phyloP scores from a whole-genome alignment of 2,329 filamentous ascomycete species.

The Saccharata proteae region DNA sequence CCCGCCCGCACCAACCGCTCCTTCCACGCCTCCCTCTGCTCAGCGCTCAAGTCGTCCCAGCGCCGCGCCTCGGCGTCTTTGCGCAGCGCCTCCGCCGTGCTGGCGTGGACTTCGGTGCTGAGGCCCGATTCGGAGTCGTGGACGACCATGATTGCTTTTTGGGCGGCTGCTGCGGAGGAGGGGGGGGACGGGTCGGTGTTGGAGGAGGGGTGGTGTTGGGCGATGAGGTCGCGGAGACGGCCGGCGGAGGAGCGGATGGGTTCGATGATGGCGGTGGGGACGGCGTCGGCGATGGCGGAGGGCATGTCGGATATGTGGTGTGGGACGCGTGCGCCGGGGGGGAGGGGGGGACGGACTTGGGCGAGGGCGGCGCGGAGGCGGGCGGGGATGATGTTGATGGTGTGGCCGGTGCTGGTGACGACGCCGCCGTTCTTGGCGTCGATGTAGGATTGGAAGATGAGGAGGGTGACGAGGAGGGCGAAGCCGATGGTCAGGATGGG shows the following conservation, averaged over 20 bases:
- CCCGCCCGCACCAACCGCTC: constrained; percentile 55
- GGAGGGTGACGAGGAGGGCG: constrained; percentile 48
- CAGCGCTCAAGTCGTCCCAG: constrained; percentile 58
- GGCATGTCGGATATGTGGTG: constrained; percentile 13
- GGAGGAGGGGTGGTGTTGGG: constrained; percentile 15
- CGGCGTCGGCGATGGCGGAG: constrained; percentile 14
- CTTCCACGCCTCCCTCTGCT: constrained; percentile 59
- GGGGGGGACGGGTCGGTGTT: constrained; percentile 4
- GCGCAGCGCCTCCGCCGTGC: constrained; percentile 20
- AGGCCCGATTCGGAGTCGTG: constrained; percentile 19
- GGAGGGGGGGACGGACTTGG: background rate
- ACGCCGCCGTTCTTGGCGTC: constrained; percentile 47
- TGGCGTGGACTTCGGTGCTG: constrained; percentile 28
- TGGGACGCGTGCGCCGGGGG: constrained; percentile 16
- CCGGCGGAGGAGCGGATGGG: constrained; percentile 12
- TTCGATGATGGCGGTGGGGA: constrained; percentile 7
- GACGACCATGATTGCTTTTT: constrained; percentile 30
- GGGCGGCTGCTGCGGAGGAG: constrained; percentile 4
- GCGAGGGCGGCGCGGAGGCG: constrained; percentile 29
- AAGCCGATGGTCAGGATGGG: constrained; percentile 48
- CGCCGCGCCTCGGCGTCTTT: constrained; percentile 39
- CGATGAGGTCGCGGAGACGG: constrained; percentile 21
- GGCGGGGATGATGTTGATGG: constrained; percentile 41
- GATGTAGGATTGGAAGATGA: constrained; percentile 48
- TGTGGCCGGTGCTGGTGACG: constrained; percentile 19